Evolutionary conservation across 345 rosid genomes (phyloP), one percentile per base, ranked within the genome.

Genomic region (Moringa oleifera): DNA sequence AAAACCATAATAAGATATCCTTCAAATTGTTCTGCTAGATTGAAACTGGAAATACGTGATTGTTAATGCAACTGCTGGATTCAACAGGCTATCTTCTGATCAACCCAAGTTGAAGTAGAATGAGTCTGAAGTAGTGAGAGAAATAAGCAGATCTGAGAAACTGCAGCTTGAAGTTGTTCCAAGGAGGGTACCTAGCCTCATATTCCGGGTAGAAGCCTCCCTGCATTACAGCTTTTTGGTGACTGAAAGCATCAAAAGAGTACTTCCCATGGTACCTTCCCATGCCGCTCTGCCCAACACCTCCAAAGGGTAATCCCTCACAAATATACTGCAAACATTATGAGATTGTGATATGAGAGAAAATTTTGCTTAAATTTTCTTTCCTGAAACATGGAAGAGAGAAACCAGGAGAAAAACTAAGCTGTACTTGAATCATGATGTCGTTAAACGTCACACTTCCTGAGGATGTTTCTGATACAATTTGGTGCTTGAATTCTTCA

Each of bases 231-330:
- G 90, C 86, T 65, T 93, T 93, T 68, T 86, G 93, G 51, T 89
- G 98, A 71, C 97, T 90, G 75, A 93, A 93, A 21, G 90, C 71
- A 20, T 93, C 98, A 46, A 93, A 93, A 16, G 95, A 87, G 77
- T 83, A 92, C 75, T 84, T 87, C 46, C 98, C 95, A 12, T 92
- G 98, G 80, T 87, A 92, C 79, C 91, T 85, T 58, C 96, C 96
- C 5, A 77, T 70, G 5, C 98, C 96, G 62, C 96, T 87, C 56
- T 82, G 71, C 7, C 93, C 98, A 15, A 89, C 95, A 15, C 96
- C 96, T 68, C 98, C 98, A 55, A 92, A 92, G 17, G 98, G 98
- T 45, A 89, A 67, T 13, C 63, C 62, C 63, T 89, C 95, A 68
- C 86, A 81, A 41, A 79, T 0, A 67, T 81, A 84, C 98, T 92